phyloP scores from a whole-genome alignment of 306 rosid species.

The Inga oerstediana region DNA sequence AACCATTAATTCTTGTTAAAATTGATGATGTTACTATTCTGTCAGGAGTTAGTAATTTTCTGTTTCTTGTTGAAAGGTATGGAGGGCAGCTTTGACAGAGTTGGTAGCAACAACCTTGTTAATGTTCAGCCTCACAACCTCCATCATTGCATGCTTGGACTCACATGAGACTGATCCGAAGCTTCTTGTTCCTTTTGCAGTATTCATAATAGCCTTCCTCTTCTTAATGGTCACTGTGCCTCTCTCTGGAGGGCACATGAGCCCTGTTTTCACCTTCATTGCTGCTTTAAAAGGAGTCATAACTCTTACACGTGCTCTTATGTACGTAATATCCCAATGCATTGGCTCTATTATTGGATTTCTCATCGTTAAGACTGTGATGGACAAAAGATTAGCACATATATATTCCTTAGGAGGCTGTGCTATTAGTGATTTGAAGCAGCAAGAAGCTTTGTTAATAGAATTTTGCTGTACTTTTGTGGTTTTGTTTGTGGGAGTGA shows the following conservation, averaged over 20 bases:
- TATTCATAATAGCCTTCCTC: constrained; percentile 63
- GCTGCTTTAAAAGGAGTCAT: constrained; percentile 49
- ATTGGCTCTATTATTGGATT: constrained; percentile 26
- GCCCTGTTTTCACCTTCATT: constrained; percentile 52
- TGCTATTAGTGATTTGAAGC: not conserved
- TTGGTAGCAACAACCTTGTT: constrained; percentile 59
- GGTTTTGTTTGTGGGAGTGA: constrained; percentile 64
- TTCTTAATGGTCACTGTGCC: constrained; percentile 74
- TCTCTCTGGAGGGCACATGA: constrained; percentile 60
- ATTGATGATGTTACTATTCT: not conserved
- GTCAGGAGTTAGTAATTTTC: not conserved
- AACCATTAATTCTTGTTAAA: not conserved
- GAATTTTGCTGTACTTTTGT: constrained; percentile 29
- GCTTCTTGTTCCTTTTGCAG: constrained; percentile 65
- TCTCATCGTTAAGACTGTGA: constrained; percentile 19
- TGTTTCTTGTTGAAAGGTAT: not conserved
- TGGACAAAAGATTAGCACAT: not conserved
- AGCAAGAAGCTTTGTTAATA: constrained; percentile 4
- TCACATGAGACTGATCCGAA: constrained; percentile 53
- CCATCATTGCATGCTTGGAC: constrained; percentile 72
- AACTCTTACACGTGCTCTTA: constrained; percentile 40
- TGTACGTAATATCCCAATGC: not conserved
- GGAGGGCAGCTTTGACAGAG: constrained; percentile 52
- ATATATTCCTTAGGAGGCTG: constrained; percentile 25
- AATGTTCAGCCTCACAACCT: constrained; percentile 50